Conservation (phyloP, 2,329 filamentous ascomycete genomes). For the Sporothrix sp. region DNA sequence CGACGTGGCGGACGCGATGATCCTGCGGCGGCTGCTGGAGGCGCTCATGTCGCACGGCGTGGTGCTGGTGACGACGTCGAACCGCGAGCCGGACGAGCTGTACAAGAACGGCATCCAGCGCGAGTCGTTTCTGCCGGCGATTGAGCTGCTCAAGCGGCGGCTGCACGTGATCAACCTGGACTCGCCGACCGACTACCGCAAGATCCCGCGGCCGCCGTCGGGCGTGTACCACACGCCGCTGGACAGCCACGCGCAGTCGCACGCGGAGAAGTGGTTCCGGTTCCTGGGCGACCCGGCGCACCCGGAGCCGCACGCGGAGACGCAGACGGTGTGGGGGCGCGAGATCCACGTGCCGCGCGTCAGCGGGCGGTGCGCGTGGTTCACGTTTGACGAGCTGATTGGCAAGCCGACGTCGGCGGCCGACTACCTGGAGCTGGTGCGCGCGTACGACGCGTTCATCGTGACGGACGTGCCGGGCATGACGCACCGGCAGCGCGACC, state of each 20-base stretch:
- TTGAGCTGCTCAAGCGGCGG: constrained; percentile 75
- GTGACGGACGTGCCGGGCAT: constrained; percentile 87
- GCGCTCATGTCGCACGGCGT: constrained; percentile 93
- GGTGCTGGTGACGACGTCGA: constrained; percentile 90
- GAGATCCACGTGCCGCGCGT: constrained; percentile 80
- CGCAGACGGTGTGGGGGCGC: constrained; percentile 84
- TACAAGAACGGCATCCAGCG: constrained; percentile 98
- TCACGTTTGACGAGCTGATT: constrained; percentile 88
- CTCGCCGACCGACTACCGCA: constrained; percentile 92
- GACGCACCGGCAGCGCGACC: constrained; percentile 75
- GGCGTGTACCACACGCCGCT: constrained; percentile 91
- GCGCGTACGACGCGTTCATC: constrained; percentile 85
- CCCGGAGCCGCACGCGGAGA: constrained; percentile 63
- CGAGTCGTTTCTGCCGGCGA: constrained; percentile 89
- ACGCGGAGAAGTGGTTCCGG: constrained; percentile 90
- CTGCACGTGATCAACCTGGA: constrained; percentile 90
- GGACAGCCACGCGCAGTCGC: constrained; percentile 63
- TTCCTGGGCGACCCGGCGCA: constrained; percentile 81
- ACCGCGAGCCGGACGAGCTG: constrained; percentile 89
- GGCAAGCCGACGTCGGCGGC: constrained; percentile 81
- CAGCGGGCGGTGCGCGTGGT: constrained; percentile 79
- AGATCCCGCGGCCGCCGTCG: constrained; percentile 84
- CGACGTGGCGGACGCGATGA: constrained; percentile 98
- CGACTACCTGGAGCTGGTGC: constrained; percentile 86
- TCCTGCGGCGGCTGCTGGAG: constrained; percentile 71